Base-by-base conservation (phyloP, 768 basidiomycete species). In the Psilocybe azurescens region DNA sequence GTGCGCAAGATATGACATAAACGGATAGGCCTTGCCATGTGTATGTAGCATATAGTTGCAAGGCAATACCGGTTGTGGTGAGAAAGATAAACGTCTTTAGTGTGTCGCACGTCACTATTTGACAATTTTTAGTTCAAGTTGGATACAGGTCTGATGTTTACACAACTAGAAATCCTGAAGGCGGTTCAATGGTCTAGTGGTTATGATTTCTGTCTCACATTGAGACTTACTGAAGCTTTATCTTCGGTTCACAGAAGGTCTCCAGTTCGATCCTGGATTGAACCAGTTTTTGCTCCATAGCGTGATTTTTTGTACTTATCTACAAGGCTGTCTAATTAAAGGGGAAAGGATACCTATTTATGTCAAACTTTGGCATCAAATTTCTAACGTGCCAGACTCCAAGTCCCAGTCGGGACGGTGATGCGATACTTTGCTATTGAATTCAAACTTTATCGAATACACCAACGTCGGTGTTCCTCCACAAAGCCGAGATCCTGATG, bases 181-280 rank as follows among this genome's bases (percentile, higher is more conserved):
- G 56, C 39, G 68, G 70, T 69, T 66, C 69, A 68, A 66, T 71
- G 70, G 66, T 71, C 68, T 80, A 79, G 78, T 80, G 79, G 79
- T 78, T 79, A 80, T 80, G 79, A 80, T 80, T 77, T 78, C 76
- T 78, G 77, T 76, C 75, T 77, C 74, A 78, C 77, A 78, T 68
- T 64, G 60, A 47, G 60, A 62, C 61, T 65, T 16, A 50, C 49
- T 41, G 46, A 59, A 59, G 53, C 33, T 52, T 53, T 56, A 38
- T 60, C 50, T 60, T 60, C 32, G 39, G 68, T 61, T 29, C 77
- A 76, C 77, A 78, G 76, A 77, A 75, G 77, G 76, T 78, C 74
- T 71, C 74, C 75, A 74, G 76, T 77, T 77, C 77, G 73, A 78
- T 72, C 74, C 75, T 75, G 76, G 76, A 73, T 75, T 77, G 74